Percentiles rank a stretch among this genome's conserved stretches.
Conservation (phyloP, 441 rosid genomes). For the Flueggea neowawraea region DNA sequence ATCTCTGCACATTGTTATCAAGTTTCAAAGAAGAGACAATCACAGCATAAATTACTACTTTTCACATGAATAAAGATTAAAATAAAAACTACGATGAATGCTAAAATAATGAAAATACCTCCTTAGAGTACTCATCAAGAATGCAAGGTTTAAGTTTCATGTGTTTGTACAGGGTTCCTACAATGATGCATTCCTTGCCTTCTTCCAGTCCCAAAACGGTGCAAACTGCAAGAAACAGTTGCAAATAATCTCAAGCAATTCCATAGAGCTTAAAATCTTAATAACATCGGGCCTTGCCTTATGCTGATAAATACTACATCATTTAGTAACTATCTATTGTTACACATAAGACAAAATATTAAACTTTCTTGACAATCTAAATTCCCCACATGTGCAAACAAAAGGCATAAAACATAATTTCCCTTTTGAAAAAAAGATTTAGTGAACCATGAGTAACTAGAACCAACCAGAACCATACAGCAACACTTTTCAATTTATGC, state of each 20-base stretch:
- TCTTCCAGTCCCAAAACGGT: slow-evolving; percentile 73
- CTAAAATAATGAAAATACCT: slow-evolving; percentile 38
- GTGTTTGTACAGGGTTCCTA: slow-evolving; percentile 91
- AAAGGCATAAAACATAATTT: neutral
- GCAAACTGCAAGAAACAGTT: slow-evolving; percentile 50
- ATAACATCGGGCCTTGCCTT: neutral
- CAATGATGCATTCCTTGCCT: slow-evolving; percentile 86
- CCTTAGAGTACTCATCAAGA: slow-evolving; percentile 96
- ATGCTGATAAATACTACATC: neutral
- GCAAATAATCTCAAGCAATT: neutral
- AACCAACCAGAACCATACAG: too few species aligned
- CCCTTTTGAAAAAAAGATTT: neutral
- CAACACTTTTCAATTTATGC: too few species aligned
- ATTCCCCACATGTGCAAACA: neutral
- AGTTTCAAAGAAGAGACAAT: neutral
- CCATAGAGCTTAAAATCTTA: neutral
- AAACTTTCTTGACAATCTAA: neutral
- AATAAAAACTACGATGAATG: slow-evolving; percentile 6
- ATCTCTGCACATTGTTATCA: slow-evolving; percentile 51
- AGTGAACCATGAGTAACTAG: too few species aligned
- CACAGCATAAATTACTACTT: neutral
- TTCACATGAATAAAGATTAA: slow-evolving; percentile 1
- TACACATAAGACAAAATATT: neutral
- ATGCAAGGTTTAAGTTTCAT: slow-evolving; percentile 97
- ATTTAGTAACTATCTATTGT: neutral